phyloP scores from a whole-genome alignment of 208 protist species.

The Leishmania mexicana region DNA sequence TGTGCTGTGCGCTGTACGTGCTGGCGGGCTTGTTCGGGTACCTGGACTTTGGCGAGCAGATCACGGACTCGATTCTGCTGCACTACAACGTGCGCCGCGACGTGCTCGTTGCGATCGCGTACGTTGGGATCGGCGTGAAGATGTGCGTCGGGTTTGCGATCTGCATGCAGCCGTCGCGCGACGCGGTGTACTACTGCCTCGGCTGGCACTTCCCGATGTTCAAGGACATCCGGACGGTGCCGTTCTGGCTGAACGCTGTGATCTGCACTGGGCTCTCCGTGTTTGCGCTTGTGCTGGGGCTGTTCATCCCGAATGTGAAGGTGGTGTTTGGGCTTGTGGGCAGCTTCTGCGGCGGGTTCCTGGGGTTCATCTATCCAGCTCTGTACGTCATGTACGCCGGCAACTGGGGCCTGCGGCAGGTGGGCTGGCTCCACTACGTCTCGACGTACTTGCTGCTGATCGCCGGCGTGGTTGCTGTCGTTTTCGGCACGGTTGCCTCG shows the following conservation, averaged over 20 bases:
- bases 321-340: slow-evolving; percentile 85
- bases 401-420: slow-evolving; percentile 50
- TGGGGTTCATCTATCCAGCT: slow-evolving; percentile 86
- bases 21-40: slow-evolving; percentile 81
- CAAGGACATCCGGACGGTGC: slow-evolving; percentile 48
- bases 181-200: slow-evolving; percentile 73
- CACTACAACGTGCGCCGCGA: slow-evolving; percentile 62
- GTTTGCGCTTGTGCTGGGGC: slow-evolving; percentile 68
- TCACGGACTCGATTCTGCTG: slow-evolving; percentile 64
- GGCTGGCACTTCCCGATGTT: slow-evolving; percentile 49
- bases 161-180: slow-evolving; percentile 73
- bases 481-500: slow-evolving; percentile 67
- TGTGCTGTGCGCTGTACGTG: slow-evolving; percentile 76
- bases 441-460: slow-evolving; percentile 79
- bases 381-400: slow-evolving; percentile 85
- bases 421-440: slow-evolving; percentile 75
- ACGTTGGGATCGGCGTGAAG: slow-evolving; percentile 76
- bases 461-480: slow-evolving; percentile 62
- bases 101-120: slow-evolving; percentile 57
- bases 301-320: slow-evolving; percentile 72
- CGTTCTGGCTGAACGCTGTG: slow-evolving; percentile 57
- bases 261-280: slow-evolving; percentile 67
- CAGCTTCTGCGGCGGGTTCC: slow-evolving; percentile 70
- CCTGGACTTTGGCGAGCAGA: slow-evolving; percentile 65
- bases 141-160: slow-evolving; percentile 79